Conservation (phyloP, 768 basidiomycete species). For the Leccinum pellstonianum region DNA sequence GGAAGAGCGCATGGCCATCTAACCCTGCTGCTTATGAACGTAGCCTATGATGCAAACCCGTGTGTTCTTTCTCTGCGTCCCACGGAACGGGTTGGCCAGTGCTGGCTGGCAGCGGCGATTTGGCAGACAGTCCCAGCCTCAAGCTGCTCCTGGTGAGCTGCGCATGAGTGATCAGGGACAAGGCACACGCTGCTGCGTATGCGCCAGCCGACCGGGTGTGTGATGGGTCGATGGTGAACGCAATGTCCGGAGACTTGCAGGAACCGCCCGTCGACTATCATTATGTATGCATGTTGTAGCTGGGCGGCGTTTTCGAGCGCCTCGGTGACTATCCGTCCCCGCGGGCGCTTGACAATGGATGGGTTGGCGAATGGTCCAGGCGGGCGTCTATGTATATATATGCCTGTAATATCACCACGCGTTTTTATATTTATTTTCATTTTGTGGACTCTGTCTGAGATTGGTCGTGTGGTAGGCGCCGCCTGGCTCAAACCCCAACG, state of each 20-base stretch:
- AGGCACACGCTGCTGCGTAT: conserved; percentile 1
- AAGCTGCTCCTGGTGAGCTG: background rate
- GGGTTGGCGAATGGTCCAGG: conserved; percentile 4
- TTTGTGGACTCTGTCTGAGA: background rate
- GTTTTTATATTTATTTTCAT: background rate
- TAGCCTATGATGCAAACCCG: conserved; percentile 3
- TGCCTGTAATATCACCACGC: background rate
- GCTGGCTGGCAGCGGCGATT: background rate
- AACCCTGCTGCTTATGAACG: conserved; percentile 14
- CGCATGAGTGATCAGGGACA: conserved; percentile 1
- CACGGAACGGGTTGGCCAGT: background rate
- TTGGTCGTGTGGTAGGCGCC: background rate
- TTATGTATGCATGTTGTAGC: background rate
- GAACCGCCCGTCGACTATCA: conserved; percentile 7
- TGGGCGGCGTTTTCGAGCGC: conserved; percentile 13
- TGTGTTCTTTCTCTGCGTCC: background rate
- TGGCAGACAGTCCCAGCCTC: background rate
- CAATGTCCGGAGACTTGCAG: conserved; percentile 3
- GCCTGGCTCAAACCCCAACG: background rate
- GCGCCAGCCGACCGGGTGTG: background rate
- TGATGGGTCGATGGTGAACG: background rate
- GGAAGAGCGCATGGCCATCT: conserved; percentile 11
- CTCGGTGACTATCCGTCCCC: background rate
- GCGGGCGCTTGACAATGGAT: conserved; percentile 7
- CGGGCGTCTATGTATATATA: background rate